Conservation (phyloP, 108 stramenopile species). For the Mayamaea pseudoterrestris region DNA sequence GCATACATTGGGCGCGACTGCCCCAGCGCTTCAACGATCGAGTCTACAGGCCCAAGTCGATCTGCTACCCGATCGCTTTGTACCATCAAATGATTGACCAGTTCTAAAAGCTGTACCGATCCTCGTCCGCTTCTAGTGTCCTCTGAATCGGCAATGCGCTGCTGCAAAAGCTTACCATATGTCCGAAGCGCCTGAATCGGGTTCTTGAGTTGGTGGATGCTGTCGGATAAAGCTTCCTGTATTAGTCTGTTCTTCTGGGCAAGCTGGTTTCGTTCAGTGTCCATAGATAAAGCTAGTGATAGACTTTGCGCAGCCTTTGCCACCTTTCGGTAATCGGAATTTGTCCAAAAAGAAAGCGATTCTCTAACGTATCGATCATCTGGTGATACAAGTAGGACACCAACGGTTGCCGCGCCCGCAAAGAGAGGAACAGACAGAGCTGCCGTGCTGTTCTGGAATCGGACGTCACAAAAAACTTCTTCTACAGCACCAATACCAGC, state of each 20-base stretch:
- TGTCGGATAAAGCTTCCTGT: conserved; percentile 48
- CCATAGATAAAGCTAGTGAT: conserved; percentile 72
- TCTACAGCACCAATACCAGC: conserved; percentile 35
- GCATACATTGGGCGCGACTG: conserved; percentile 2
- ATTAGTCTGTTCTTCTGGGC: conserved; percentile 36
- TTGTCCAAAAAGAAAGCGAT: conserved; percentile 27
- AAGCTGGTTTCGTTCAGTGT: conserved; percentile 41
- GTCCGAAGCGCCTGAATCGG: conserved; percentile 77
- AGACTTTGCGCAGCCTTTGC: conserved; percentile 60
- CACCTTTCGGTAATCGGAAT: conserved; percentile 50
- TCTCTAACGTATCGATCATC: neutral
- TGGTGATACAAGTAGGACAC: conserved; percentile 41
- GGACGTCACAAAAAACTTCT: conserved; percentile 44
- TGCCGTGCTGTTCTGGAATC: conserved; percentile 10
- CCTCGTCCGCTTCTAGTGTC: no score
- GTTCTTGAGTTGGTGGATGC: conserved; percentile 83
- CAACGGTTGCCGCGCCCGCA: conserved; percentile 67
- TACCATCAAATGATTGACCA: conserved; percentile 60
- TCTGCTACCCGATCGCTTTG: conserved; percentile 77
- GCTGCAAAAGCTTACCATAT: conserved; percentile 69
- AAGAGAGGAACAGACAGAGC: conserved; percentile 71
- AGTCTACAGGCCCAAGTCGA: conserved; percentile 64
- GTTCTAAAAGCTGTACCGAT: conserved; percentile 28
- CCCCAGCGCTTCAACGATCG: conserved; percentile 30
- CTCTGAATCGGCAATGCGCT: conserved; percentile 37